phyloP scores from a whole-genome alignment of 192 early-diverging fungal species.

The Rhizophagus prolifer region DNA sequence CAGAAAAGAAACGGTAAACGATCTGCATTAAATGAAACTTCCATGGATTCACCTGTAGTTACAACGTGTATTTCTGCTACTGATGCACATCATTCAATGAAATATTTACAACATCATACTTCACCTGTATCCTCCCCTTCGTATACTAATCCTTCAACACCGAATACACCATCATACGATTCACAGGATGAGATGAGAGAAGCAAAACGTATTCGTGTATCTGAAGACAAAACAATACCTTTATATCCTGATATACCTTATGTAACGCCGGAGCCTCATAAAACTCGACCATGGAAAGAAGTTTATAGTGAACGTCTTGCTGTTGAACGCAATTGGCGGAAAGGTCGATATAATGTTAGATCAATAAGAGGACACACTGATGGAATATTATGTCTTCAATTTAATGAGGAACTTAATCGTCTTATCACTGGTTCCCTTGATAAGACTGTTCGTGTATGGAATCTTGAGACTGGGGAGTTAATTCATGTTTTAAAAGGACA shows the following conservation, averaged over 20 bases:
- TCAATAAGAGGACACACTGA: conserved; percentile 81
- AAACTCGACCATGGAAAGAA: conserved; percentile 77
- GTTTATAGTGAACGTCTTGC: conserved; percentile 91
- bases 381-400: conserved; percentile 88
- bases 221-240: neutral
- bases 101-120: neutral
- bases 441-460: conserved; percentile 84
- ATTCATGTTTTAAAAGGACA: conserved; percentile 83
- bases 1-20: conserved; percentile 45
- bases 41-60: conserved; percentile 16
- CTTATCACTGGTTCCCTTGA: conserved; percentile 91
- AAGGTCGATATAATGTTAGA: conserved; percentile 65
- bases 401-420: conserved; percentile 64
- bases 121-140: conserved; percentile 30
- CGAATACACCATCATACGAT: conserved; percentile 28
- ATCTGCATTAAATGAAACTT: conserved; percentile 26
- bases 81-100: conserved; percentile 18
- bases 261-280: conserved; percentile 8
- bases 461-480: conserved; percentile 79
- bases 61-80: conserved; percentile 12
- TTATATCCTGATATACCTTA: conserved; percentile 9
- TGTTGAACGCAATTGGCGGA: conserved; percentile 94
- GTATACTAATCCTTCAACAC: conserved; percentile 23
- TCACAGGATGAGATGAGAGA: conserved; percentile 32
- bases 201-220: conserved; percentile 33